Percentiles rank a stretch among this genome's conserved stretches.
Evolutionary conservation across 768 basidiomycete species (phyloP).

Genomic region (Podaxis sp.): DNA sequence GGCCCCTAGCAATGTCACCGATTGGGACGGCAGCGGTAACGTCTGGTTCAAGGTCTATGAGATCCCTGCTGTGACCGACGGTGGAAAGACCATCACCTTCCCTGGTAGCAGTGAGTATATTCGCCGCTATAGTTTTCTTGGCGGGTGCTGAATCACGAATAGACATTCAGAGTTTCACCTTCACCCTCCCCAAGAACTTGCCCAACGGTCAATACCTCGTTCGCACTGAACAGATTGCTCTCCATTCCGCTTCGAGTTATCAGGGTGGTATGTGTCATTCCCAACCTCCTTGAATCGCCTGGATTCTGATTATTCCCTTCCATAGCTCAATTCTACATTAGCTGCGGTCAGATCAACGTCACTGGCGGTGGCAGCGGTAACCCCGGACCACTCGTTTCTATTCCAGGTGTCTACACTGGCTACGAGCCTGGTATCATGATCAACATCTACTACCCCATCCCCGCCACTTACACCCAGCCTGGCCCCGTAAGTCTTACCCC

Average conservation of each 20-base stretch:
- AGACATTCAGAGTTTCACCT: conserved; percentile 8
- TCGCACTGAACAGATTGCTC: conserved; percentile 11
- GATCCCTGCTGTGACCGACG: conserved; percentile 39
- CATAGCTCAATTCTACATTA: conserved; percentile 30
- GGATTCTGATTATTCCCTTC: background rate
- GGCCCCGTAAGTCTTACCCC: conserved; percentile 15
- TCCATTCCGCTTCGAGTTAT: background rate
- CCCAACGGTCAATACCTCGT: conserved; percentile 11
- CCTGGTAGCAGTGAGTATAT: conserved; percentile 30
- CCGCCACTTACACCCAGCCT: conserved; percentile 18
- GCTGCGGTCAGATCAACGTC: conserved; percentile 37
- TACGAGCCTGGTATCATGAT: conserved; percentile 14
- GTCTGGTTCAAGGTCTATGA: conserved; percentile 49
- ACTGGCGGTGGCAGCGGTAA: conserved; percentile 27
- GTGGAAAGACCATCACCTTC: conserved; percentile 35
- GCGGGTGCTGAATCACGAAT: background rate
- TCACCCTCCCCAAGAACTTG: background rate
- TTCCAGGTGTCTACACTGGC: conserved; percentile 28
- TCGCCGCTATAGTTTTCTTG: background rate
- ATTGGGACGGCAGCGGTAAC: conserved; percentile 37
- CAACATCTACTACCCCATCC: conserved; percentile 19
- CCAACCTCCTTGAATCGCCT: background rate
- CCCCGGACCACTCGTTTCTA: conserved; percentile 24
- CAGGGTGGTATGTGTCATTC: background rate
- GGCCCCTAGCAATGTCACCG: conserved; percentile 38